Evolutionary conservation across 139 green algal species (phyloP).

Genomic region (Micractinium conductrix): DNA sequence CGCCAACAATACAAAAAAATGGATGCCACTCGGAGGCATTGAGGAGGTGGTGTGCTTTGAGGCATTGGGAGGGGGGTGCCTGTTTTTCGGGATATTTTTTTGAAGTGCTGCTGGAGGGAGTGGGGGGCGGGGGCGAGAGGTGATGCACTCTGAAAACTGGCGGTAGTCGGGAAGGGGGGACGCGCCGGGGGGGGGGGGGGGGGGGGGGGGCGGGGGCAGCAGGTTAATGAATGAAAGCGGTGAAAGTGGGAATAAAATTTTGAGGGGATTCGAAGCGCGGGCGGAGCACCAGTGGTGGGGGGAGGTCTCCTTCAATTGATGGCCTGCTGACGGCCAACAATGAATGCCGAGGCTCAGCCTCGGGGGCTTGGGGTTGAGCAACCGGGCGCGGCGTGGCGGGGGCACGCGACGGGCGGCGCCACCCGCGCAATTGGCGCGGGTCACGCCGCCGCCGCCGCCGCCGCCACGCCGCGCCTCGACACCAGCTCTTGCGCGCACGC

Average conservation of each 20-base stretch:
- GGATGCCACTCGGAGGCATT: not conserved
- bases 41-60: not conserved
- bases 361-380: no score
- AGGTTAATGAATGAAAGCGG: not conserved
- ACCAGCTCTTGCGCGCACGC: not conserved
- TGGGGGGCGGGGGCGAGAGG: not conserved
- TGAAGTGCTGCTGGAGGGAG: not conserved
- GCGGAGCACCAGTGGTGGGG: not conserved
- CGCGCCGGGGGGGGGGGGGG: not conserved
- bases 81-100: not conserved
- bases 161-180: not conserved
- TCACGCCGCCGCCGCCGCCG: no score
- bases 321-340: no score
- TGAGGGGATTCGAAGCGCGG: not conserved
- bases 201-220: not conserved
- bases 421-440: no score
- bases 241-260: not conserved
- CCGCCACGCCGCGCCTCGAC: not conserved
- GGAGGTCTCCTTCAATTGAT: no score
- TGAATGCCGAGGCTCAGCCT: no score
- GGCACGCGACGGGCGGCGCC: no score
- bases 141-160: not conserved
- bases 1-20: slow-evolving; percentile 7
- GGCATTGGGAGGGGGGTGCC: not conserved
- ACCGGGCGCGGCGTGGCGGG: no score